Base-by-base conservation (phyloP, 2,329 filamentous ascomycete species). In the Corniculantispora saksenae region DNA sequence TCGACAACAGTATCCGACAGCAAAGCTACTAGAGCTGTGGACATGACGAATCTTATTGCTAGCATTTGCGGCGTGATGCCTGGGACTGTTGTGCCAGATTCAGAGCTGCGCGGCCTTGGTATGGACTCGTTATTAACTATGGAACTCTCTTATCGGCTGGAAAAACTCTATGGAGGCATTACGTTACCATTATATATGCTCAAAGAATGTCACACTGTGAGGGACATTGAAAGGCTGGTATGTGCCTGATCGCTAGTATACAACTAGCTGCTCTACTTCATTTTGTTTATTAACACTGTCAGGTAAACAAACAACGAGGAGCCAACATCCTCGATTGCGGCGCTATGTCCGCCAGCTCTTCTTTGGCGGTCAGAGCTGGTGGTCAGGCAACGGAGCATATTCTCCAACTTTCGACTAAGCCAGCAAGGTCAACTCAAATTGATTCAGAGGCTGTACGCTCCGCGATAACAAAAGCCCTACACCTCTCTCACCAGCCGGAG, bases 181-280 rank as follows among this genome's bases (percentile, higher is more conserved):
- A 3, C 27, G 35, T 17, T 55, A n/a, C 23, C 53, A 13, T 38
- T 17, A 13, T 10, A 55, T 55, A 12, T 21, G 13, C 38, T 55
- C 17, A 19, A 17, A 17, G 29, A 55, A 6, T 55, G 53, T 29
- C 27, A 55, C 15, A 55, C 27, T 12, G 23, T 55, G 17, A 10
- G 53, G 12, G 53, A 55, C n/a, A 38, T 55, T 55, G 53, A 55
- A n/a, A 55, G 32, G 53, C 53, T 55, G 53, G 53, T 55, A 55
- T 29, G 53, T 35, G 27, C 13, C 25, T 51, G n/a, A n/a, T n/a
- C n/a, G n/a, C n/a, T n/a, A n/a, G n/a, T n/a, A n/a, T n/a, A n/a
- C n/a, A n/a, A n/a, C n/a, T n/a, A n/a, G n/a, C n/a, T n/a, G n/a
- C n/a, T n/a, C n/a, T n/a, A n/a, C n/a, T n/a, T n/a, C n/a, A n/a